These are phyloP conservation scores for Calonectria naviculata DNA, from an alignment of 2,329 filamentous ascomycete genomes.

Conservation along the genomic window DNA sequence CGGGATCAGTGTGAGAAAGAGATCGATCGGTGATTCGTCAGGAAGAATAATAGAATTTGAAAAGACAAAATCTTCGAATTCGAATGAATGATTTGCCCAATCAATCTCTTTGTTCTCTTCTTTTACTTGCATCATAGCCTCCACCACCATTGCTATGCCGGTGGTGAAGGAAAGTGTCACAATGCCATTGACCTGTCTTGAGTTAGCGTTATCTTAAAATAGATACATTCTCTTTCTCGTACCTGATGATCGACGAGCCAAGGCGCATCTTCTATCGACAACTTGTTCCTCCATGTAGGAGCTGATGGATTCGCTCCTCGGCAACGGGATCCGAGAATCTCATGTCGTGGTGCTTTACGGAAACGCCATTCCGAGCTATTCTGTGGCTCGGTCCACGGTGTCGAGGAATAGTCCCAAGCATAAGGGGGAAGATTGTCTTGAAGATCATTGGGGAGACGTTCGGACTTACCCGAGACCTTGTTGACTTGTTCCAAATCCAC, in stretches of 20 bases:
- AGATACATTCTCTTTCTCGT: not conserved
- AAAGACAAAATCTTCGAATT: slow-evolving; percentile 37
- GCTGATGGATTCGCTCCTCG: slow-evolving; percentile 38
- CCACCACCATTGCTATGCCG: slow-evolving; percentile 37
- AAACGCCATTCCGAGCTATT: slow-evolving; percentile 39
- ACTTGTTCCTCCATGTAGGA: slow-evolving; percentile 38
- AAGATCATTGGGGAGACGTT: slow-evolving; percentile 32
- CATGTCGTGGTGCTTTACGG: slow-evolving; percentile 33
- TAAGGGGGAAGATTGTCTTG: slow-evolving; percentile 36
- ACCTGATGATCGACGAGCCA: slow-evolving; percentile 40
- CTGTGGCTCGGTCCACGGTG: slow-evolving; percentile 34
- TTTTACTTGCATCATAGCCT: slow-evolving; percentile 37
- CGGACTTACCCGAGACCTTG: slow-evolving; percentile 15
- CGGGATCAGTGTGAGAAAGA: slow-evolving; percentile 35
- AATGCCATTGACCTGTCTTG: slow-evolving; percentile 32
- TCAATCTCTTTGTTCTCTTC: slow-evolving; percentile 34
- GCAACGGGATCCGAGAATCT: slow-evolving; percentile 36
- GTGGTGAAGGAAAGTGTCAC: slow-evolving; percentile 38
- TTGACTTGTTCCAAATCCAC: slow-evolving; percentile 32
- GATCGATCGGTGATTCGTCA: slow-evolving; percentile 31
- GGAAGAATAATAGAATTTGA: slow-evolving; percentile 40
- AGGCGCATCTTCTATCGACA: slow-evolving; percentile 37
- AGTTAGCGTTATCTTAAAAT: slow-evolving; percentile 1
- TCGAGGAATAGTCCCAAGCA: slow-evolving; percentile 38
- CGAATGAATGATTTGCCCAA: slow-evolving; percentile 31